Conservation (phyloP, 1,139 yeast genomes). For the Candida sanyaensis region DNA sequence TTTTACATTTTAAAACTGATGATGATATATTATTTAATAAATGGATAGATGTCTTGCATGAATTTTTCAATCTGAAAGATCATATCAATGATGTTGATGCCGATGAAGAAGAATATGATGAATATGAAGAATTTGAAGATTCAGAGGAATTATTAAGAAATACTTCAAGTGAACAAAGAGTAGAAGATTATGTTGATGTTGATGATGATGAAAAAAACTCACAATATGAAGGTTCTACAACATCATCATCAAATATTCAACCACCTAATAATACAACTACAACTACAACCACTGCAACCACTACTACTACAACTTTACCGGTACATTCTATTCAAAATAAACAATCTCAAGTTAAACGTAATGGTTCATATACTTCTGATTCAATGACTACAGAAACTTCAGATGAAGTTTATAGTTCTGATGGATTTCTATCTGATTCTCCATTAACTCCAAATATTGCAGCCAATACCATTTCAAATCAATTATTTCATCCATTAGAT, state of each 20-base stretch:
- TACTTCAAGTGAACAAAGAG: not conserved
- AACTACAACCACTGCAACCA: too few relatives aligned
- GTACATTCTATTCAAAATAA: constrained; percentile 6
- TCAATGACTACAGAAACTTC: constrained; percentile 4
- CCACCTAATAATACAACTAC: not conserved
- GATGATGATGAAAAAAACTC: constrained; percentile 2
- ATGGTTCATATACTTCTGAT: not conserved
- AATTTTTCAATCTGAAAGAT: constrained; percentile 19
- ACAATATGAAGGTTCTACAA: not conserved
- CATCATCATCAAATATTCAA: not conserved
- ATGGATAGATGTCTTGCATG: constrained; percentile 43
- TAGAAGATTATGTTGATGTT: not conserved
- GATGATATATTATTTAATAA: constrained; percentile 31
- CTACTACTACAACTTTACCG: not conserved
- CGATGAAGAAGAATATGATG: constrained; percentile 1
- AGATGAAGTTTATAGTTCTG: constrained; percentile 7
- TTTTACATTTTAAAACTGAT: constrained; percentile 44
- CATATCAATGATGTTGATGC: not conserved
- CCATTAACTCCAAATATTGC: constrained; percentile 5
- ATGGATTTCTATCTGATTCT: constrained; percentile 5
- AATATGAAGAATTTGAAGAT: constrained; percentile 3
- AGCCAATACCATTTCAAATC: not conserved
- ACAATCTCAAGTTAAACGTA: not conserved
- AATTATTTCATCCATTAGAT: constrained; percentile 3
- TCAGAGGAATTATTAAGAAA: constrained; percentile 1